These are phyloP conservation scores for Pseudotsuga menziesii DNA, from an alignment of 75 land plant genomes.

Conservation along the genomic window DNA sequence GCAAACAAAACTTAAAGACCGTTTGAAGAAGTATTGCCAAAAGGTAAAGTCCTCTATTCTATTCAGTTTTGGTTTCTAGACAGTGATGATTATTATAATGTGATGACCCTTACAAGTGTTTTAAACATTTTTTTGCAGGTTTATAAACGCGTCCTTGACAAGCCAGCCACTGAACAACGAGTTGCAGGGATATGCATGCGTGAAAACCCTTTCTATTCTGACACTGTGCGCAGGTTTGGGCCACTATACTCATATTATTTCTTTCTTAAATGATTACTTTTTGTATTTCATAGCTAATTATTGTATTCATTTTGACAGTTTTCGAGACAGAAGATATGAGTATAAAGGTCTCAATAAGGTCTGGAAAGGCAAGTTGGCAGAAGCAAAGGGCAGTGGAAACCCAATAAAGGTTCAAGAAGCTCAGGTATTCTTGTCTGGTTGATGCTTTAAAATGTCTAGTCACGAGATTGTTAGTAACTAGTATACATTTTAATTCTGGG, in stretches of 20 bases:
- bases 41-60: constrained; percentile 47
- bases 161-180: constrained; percentile 86
- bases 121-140: constrained; percentile 44
- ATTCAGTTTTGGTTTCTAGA: background rate
- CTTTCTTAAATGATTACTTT: background rate
- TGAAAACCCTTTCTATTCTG: constrained; percentile 96
- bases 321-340: constrained; percentile 97
- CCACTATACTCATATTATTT: background rate
- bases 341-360: constrained; percentile 98
- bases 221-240: constrained; percentile 91
- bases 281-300: background rate
- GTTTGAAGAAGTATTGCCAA: constrained; percentile 94
- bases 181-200: constrained; percentile 98
- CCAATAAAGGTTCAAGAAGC: constrained; percentile 93
- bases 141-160: constrained; percentile 93
- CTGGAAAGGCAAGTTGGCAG: constrained; percentile 94
- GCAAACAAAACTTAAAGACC: constrained; percentile 83
- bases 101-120: background rate
- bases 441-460: constrained; percentile 2
- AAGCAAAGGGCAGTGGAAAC: constrained; percentile 88
- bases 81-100: background rate
- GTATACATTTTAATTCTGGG: background rate
- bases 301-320: constrained; percentile 35
- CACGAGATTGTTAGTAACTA: background rate
- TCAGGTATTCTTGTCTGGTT: constrained; percentile 39